phyloP scores from a whole-genome alignment of 768 basidiomycete genomes.

The Xerocomellus chrysenteron region DNA sequence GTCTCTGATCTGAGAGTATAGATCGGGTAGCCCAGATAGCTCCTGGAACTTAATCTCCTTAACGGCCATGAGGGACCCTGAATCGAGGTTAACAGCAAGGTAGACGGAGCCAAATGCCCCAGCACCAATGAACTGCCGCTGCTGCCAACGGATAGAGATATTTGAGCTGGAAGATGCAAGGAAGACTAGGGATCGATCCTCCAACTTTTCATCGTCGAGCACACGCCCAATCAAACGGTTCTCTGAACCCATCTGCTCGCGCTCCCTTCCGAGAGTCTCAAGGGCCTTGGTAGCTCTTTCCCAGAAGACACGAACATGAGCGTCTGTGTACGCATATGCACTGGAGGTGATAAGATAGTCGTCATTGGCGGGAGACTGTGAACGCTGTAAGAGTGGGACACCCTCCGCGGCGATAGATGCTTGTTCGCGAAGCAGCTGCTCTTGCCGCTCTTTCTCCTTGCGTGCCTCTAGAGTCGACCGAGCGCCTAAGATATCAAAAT shows the following conservation, averaged over 20 bases:
- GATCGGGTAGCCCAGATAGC: slow-evolving; percentile 78
- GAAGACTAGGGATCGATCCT: slow-evolving; percentile 92
- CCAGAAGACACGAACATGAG: slow-evolving; percentile 73
- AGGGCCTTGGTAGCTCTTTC: slow-evolving; percentile 64
- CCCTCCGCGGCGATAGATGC: slow-evolving; percentile 48
- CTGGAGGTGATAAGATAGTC: slow-evolving; percentile 25
- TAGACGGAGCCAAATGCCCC: slow-evolving; percentile 99
- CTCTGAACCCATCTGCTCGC: slow-evolving; percentile 60
- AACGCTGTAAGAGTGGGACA: slow-evolving; percentile 46
- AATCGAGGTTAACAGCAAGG: slow-evolving; percentile 93
- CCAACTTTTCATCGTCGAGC: slow-evolving; percentile 88
- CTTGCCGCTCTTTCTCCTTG: slow-evolving; percentile 85
- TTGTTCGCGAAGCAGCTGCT: slow-evolving; percentile 57
- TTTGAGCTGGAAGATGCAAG: slow-evolving; percentile 95
- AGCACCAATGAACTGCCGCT: slow-evolving; percentile 97
- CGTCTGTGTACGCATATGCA: slow-evolving; percentile 51
- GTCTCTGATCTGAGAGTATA: slow-evolving; percentile 92
- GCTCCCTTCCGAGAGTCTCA: slow-evolving; percentile 61
- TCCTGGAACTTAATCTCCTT: slow-evolving; percentile 99
- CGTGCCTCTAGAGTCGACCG: slow-evolving; percentile 84
- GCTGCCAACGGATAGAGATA: slow-evolving; percentile 96
- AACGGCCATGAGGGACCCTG: slow-evolving; percentile 96
- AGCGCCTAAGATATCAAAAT: slow-evolving; percentile 98
- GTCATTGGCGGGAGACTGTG: slow-evolving; percentile 38
- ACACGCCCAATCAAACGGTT: slow-evolving; percentile 86